phyloP scores from a whole-genome alignment of 345 rosid species.

The Fremontodendron californicum region DNA sequence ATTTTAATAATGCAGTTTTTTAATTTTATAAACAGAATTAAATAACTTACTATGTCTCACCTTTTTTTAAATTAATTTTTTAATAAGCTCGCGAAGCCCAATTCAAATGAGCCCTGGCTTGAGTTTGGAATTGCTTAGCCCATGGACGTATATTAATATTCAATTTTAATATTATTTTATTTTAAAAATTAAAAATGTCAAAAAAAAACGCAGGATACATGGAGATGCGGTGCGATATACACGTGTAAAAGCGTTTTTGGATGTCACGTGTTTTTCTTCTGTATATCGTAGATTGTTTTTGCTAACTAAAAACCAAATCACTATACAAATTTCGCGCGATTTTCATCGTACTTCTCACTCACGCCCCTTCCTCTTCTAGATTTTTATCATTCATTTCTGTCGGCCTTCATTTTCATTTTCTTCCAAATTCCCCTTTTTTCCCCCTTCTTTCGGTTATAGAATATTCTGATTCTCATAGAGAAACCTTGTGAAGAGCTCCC shows the following conservation, averaged over 20 bases:
- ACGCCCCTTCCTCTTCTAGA: neutral
- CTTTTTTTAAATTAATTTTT: too few relatives aligned
- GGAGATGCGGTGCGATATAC: neutral
- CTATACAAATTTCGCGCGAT: slow-evolving; percentile 17
- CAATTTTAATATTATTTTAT: neutral
- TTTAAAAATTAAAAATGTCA: neutral
- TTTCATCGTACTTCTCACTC: neutral
- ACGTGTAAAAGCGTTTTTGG: neutral
- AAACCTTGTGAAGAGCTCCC: neutral
- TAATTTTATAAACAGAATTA: too few relatives aligned
- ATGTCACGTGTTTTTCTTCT: neutral
- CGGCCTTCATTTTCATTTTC: neutral
- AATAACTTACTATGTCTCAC: too few relatives aligned
- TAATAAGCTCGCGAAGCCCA: neutral
- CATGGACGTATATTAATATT: neutral
- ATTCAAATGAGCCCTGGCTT: neutral
- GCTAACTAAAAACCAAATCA: neutral
- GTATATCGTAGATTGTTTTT: neutral
- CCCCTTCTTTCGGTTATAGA: neutral
- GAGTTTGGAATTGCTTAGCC: neutral
- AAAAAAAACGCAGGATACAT: neutral
- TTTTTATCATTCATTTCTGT: neutral
- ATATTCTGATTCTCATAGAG: neutral
- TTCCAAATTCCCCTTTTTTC: neutral
- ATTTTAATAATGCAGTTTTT: too few relatives aligned